Evolutionary conservation across 208 protist species (phyloP).

Genomic region (Wallacemonas collosoma): DNA sequence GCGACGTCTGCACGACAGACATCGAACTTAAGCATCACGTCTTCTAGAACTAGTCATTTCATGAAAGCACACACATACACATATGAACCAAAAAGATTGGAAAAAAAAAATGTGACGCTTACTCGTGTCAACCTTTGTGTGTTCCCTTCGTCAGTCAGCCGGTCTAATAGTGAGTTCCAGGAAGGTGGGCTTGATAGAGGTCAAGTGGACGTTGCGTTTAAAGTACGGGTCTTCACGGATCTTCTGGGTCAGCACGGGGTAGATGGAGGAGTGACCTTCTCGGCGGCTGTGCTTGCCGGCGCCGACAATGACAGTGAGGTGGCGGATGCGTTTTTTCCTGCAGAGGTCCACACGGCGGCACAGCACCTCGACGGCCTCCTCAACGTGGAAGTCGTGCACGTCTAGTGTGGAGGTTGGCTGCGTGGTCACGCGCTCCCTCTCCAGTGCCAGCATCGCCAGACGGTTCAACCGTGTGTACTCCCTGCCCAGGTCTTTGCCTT

Average conservation of each 20-base stretch:
- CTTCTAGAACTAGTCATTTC: too few relatives aligned
- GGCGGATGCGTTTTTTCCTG: slow-evolving; percentile 36
- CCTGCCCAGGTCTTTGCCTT: slow-evolving; percentile 49
- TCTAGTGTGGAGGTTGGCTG: slow-evolving; percentile 58
- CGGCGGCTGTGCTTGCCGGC: slow-evolving; percentile 66
- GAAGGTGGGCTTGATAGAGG: slow-evolving; percentile 49
- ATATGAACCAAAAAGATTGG: background rate
- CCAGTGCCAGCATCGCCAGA: slow-evolving; percentile 80
- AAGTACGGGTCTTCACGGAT: slow-evolving; percentile 47
- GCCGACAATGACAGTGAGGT: slow-evolving; percentile 62
- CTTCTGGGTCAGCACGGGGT: slow-evolving; percentile 34
- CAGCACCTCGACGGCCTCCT: slow-evolving; percentile 72
- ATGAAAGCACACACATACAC: too few relatives aligned
- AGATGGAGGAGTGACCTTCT: slow-evolving; percentile 40
- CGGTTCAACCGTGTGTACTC: slow-evolving; percentile 83
- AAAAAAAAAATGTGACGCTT: slow-evolving; percentile 16
- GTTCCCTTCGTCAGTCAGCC: background rate
- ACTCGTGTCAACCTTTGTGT: background rate
- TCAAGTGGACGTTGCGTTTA: slow-evolving; percentile 21
- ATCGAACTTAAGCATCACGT: too few relatives aligned
- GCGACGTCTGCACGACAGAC: too few relatives aligned
- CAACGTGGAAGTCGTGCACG: slow-evolving; percentile 80
- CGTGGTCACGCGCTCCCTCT: slow-evolving; percentile 52
- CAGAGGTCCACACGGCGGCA: slow-evolving; percentile 68
- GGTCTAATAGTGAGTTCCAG: slow-evolving; percentile 36